Evolutionary conservation across 345 rosid species (phyloP).

Genomic region (Nasturtium officinale): DNA sequence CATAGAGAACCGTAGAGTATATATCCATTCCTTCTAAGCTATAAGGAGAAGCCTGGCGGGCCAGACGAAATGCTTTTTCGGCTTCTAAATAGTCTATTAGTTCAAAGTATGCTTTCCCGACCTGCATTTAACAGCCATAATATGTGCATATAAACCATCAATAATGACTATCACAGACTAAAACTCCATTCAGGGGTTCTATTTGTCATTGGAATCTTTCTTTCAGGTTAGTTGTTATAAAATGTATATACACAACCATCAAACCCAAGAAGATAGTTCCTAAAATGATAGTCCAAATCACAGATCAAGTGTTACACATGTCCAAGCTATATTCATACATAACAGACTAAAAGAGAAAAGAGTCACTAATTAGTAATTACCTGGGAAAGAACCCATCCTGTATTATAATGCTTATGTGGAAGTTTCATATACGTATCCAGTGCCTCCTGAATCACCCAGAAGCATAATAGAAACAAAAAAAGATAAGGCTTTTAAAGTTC

Average conservation of each 20-base stretch:
- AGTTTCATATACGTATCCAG: slow-evolving; percentile 72
- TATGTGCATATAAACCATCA: neutral
- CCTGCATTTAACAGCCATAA: slow-evolving; percentile 52
- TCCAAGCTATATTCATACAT: slow-evolving; percentile 11
- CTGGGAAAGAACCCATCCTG: slow-evolving; percentile 98
- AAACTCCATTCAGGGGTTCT: neutral
- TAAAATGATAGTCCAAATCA: neutral
- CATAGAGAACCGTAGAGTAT: slow-evolving; percentile 93
- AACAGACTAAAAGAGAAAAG: slow-evolving; percentile 29
- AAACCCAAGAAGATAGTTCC: slow-evolving; percentile 8
- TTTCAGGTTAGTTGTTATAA: neutral
- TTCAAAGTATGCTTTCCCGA: slow-evolving; percentile 88
- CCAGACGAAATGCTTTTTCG: slow-evolving; percentile 76
- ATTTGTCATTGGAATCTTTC: neutral
- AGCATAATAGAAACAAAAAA: slow-evolving; percentile 36
- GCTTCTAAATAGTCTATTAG: slow-evolving; percentile 95
- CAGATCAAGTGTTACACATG: neutral
- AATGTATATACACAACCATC: slow-evolving; percentile 1
- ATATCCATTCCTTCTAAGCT: slow-evolving; percentile 95
- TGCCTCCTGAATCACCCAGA: slow-evolving; percentile 72
- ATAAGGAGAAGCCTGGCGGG: slow-evolving; percentile 81
- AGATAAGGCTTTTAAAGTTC: slow-evolving; percentile 7
- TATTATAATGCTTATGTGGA: slow-evolving; percentile 84
- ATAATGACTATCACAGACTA: slow-evolving; percentile 15
- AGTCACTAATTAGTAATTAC: slow-evolving; percentile 46